Conservation (phyloP, 106 monocot genomes). For the Dioscorea zingiberensis region DNA sequence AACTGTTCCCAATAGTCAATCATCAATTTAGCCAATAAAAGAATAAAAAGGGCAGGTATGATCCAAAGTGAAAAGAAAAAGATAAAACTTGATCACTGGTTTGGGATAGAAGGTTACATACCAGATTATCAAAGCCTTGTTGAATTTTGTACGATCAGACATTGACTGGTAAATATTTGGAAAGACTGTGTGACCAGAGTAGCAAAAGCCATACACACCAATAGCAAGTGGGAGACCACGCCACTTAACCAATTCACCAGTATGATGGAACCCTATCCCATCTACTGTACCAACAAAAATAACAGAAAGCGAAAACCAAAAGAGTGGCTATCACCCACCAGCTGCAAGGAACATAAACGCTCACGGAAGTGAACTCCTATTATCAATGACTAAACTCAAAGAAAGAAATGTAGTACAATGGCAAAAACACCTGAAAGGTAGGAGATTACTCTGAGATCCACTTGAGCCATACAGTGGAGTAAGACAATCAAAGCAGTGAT, state of each 20-base stretch:
- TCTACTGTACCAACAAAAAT: slow-evolving; percentile 44
- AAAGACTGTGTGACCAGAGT: slow-evolving; percentile 87
- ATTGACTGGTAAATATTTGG: slow-evolving; percentile 96
- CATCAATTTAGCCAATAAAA: not conserved
- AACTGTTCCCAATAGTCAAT: slow-evolving; percentile 34
- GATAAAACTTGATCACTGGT: no score
- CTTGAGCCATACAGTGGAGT: slow-evolving; percentile 75
- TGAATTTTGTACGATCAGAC: slow-evolving; percentile 74
- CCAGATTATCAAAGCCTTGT: slow-evolving; percentile 51
- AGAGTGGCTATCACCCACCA: slow-evolving; percentile 84
- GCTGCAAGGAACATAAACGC: slow-evolving; percentile 33
- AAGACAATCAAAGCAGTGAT: slow-evolving; percentile 76
- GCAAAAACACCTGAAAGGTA: slow-evolving; percentile 67
- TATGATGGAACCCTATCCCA: slow-evolving; percentile 59
- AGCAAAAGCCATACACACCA: slow-evolving; percentile 95
- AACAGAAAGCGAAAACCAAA: slow-evolving; percentile 68
- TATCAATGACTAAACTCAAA: not conserved
- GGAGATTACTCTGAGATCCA: slow-evolving; percentile 70
- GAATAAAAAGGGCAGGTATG: no score
- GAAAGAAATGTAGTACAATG: not conserved
- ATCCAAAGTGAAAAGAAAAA: no score
- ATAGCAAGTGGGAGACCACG: slow-evolving; percentile 78
- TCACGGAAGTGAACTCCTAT: not conserved
- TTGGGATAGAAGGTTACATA: slow-evolving; percentile 11
- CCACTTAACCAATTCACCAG: slow-evolving; percentile 59